phyloP scores from a whole-genome alignment of 2,329 filamentous ascomycete genomes.

The Cordyceps pruinosa region DNA sequence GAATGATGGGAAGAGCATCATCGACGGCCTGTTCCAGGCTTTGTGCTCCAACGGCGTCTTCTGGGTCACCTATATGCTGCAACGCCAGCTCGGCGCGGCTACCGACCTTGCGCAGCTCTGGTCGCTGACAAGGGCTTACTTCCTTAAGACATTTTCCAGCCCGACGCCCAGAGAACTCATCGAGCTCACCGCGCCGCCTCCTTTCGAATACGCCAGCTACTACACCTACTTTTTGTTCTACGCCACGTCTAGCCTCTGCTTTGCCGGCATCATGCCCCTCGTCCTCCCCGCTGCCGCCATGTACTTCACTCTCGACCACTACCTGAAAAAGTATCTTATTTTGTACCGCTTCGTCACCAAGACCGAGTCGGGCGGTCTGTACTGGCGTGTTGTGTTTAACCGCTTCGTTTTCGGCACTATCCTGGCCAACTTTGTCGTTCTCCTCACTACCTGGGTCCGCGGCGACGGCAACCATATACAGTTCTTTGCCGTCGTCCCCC shows the following conservation, averaged over 20 bases:
- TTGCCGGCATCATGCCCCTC: slow-evolving; percentile 77
- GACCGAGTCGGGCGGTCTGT: slow-evolving; percentile 87
- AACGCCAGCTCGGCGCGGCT: slow-evolving; percentile 89
- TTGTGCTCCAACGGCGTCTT: slow-evolving; percentile 80
- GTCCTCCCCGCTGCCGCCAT: slow-evolving; percentile 79
- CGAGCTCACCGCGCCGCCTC: slow-evolving; percentile 82
- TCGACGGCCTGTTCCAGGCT: slow-evolving; percentile 58
- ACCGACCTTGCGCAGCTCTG: slow-evolving; percentile 87
- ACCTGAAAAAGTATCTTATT: slow-evolving; percentile 90
- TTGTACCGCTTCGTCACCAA: slow-evolving; percentile 96
- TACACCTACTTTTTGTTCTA: slow-evolving; percentile 99
- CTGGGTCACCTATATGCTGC: slow-evolving; percentile 90
- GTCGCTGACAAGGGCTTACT: slow-evolving; percentile 76
- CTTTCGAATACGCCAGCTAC: slow-evolving; percentile 92
- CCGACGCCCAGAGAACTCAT: slow-evolving; percentile 90
- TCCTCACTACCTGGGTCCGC: slow-evolving; percentile 65
- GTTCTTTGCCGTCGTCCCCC: slow-evolving; percentile 63
- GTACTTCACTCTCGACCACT: slow-evolving; percentile 82
- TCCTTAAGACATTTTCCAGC: slow-evolving; percentile 73
- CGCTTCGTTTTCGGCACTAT: slow-evolving; percentile 79
- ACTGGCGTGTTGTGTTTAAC: slow-evolving; percentile 89
- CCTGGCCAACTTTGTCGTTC: slow-evolving; percentile 71
- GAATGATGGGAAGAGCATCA: slow-evolving; percentile 42
- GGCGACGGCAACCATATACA: slow-evolving; percentile 53
- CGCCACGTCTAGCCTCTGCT: slow-evolving; percentile 79